Conservation (phyloP, 306 rosid genomes). For the Quillaja saponaria region DNA sequence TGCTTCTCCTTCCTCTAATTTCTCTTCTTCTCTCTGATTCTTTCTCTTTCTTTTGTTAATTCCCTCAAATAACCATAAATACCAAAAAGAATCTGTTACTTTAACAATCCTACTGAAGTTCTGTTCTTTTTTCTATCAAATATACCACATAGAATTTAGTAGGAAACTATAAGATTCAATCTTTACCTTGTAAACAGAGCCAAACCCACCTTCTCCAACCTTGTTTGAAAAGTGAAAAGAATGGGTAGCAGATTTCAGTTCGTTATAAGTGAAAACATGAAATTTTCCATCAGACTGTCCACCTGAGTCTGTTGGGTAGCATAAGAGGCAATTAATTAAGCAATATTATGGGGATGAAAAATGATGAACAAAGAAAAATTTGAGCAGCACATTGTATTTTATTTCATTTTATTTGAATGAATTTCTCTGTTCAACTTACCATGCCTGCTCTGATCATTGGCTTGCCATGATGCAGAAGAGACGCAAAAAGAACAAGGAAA, state of each 20-base stretch:
- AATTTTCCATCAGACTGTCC: slow-evolving; percentile 46
- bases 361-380: no score
- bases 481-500: slow-evolving; percentile 18
- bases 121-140: background rate
- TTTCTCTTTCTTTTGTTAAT: no score
- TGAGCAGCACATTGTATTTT: background rate
- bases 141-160: background rate
- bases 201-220: slow-evolving; percentile 90
- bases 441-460: slow-evolving; percentile 11
- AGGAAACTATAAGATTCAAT: background rate
- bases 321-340: background rate
- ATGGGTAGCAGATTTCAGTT: slow-evolving; percentile 68
- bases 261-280: slow-evolving; percentile 58
- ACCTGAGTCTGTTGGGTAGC: slow-evolving; percentile 28
- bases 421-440: slow-evolving; percentile 27
- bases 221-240: slow-evolving; percentile 52
- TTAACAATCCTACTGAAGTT: no score
- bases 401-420: background rate
- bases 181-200: slow-evolving; percentile 73
- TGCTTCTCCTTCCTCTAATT: no score
- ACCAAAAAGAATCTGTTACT: no score
- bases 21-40: no score
- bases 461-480: slow-evolving; percentile 6
- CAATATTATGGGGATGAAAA: background rate
- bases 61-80: no score